These are phyloP conservation scores for Moesziomyces antarcticus DNA, from an alignment of 1,284 basidiomycete species.

Conservation along the genomic window DNA sequence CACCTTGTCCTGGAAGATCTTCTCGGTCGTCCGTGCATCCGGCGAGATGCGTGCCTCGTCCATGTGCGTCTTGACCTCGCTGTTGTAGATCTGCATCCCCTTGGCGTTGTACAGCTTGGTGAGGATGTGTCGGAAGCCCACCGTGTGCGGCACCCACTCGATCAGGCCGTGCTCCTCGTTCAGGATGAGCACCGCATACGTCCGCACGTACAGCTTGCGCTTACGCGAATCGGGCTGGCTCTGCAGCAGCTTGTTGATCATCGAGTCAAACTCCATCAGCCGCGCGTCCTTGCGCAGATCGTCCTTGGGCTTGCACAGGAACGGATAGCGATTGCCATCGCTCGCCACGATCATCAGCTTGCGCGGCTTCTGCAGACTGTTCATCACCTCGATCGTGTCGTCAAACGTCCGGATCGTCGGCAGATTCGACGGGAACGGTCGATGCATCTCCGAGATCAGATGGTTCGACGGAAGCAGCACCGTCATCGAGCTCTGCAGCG, in stretches of 20 bases:
- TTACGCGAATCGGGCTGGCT: slow-evolving; percentile 86
- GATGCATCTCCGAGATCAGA: slow-evolving; percentile 73
- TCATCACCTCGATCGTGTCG: slow-evolving; percentile 93
- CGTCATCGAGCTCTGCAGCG: slow-evolving; percentile 91
- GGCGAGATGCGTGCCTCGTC: slow-evolving; percentile 73
- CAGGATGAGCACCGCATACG: slow-evolving; percentile 94
- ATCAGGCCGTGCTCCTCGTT: slow-evolving; percentile 98
- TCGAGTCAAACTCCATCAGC: slow-evolving; percentile 97
- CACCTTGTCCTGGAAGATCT: slow-evolving; percentile 75
- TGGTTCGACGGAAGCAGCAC: slow-evolving; percentile 76
- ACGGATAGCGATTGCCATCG: slow-evolving; percentile 86
- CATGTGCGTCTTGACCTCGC: slow-evolving; percentile 74
- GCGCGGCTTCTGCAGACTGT: slow-evolving; percentile 88
- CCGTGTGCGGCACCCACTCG: slow-evolving; percentile 97
- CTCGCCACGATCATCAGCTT: slow-evolving; percentile 88
- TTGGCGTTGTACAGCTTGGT: slow-evolving; percentile 76
- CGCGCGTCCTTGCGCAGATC: slow-evolving; percentile 97
- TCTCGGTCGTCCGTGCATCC: slow-evolving; percentile 71
- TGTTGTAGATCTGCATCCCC: slow-evolving; percentile 64
- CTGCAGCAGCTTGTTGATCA: slow-evolving; percentile 97
- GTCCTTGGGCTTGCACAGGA: slow-evolving; percentile 97
- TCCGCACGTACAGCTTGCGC: slow-evolving; percentile 68
- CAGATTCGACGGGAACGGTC: slow-evolving; percentile 82
- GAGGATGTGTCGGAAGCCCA: slow-evolving; percentile 84
- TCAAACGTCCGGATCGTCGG: slow-evolving; percentile 75